phyloP scores from a whole-genome alignment of 495 filamentous ascomycete genomes.

The Lepraria neglecta region DNA sequence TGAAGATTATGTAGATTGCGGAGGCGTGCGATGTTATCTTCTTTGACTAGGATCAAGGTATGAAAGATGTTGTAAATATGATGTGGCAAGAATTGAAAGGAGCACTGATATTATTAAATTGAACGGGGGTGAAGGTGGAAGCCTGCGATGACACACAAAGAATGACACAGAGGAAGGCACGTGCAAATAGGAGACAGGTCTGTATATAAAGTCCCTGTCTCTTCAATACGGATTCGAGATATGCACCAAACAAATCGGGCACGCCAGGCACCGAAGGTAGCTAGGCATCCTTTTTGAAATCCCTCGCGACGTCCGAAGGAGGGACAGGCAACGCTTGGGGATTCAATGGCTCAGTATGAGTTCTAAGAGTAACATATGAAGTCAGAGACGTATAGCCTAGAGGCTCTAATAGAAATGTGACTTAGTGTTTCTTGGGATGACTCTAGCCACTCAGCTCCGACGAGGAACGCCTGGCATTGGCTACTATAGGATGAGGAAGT shows the following conservation, averaged over 20 bases:
- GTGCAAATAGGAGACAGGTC: conserved; percentile 3
- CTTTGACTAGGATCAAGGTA: not conserved
- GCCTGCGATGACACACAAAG: conserved; percentile 29
- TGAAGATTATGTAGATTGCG: not conserved
- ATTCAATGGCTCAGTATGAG: conserved; percentile 11
- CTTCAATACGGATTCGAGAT: not conserved
- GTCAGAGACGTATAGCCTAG: conserved; percentile 23
- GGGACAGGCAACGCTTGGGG: conserved; percentile 18
- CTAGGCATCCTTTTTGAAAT: conserved; percentile 24
- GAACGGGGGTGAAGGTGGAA: conserved; percentile 12
- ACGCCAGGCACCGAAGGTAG: conserved; percentile 21
- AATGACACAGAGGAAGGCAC: conserved; percentile 24
- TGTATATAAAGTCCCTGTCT: conserved; percentile 12
- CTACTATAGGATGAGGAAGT: conserved; percentile 5
- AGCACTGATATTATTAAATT: conserved; percentile 13
- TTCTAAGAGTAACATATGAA: conserved; percentile 14
- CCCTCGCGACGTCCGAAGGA: conserved; percentile 21
- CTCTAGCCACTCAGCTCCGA: conserved; percentile 11
- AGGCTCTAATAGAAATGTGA: conserved; percentile 14
- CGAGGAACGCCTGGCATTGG: not conserved
- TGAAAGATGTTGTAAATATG: conserved; percentile 1
- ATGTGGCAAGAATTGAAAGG: conserved; percentile 12
- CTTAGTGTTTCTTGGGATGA: conserved; percentile 13
- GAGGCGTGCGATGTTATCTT: not conserved
- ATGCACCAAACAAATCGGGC: conserved; percentile 3